Evolutionary conservation across 1,284 basidiomycete genomes (phyloP), one percentile per base, ranked within the genome.

Genomic region (Marasmius sp.): DNA sequence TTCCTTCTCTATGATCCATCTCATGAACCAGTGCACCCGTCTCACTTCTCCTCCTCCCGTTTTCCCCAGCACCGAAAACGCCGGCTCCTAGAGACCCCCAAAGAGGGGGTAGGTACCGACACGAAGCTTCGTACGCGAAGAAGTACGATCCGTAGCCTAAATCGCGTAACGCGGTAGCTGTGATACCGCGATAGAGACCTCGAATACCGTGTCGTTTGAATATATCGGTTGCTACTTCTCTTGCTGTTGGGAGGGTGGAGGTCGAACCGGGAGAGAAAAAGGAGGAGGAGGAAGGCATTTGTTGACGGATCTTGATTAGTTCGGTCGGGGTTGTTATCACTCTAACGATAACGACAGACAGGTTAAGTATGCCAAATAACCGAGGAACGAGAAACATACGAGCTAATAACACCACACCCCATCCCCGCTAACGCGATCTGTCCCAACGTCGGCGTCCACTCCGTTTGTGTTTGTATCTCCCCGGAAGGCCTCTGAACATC

Each of bases 131-230:
- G 71, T 95, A 95, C 78, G 89, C 85, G 62, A 81, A 81, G 73
- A 95, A 96, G 74, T 95, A 95, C 4, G 89, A 85, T 5, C 93
- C 93, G 69, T 92, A 95, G 1, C 90, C 91, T 16, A 82, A 77
- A 72, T 95, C 93, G 58, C 93, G 79, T 48, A 92, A 70, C 1
- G 86, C 85, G 0, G 94, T 95, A 0, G 86, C 82, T 5, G 81
- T 77, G 57, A 91, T 76, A 0, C 93, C 93, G 6, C 93, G 85
- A 72, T 92, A 95, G n/a, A 95, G 74, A 0, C 90, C 92, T 41
- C 76, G 71, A 6, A 92, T 34, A 0, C 92, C 91, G 49, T 82
- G 77, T 33, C 78, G 74, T 33, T 75, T 77, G 57, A 87, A 72
- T 43, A 95, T 85, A 58, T 81, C 74, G 47, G 74, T 70, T 2